Evolutionary conservation across 768 basidiomycete genomes (phyloP).

Genomic region (Nidularia sp.): DNA sequence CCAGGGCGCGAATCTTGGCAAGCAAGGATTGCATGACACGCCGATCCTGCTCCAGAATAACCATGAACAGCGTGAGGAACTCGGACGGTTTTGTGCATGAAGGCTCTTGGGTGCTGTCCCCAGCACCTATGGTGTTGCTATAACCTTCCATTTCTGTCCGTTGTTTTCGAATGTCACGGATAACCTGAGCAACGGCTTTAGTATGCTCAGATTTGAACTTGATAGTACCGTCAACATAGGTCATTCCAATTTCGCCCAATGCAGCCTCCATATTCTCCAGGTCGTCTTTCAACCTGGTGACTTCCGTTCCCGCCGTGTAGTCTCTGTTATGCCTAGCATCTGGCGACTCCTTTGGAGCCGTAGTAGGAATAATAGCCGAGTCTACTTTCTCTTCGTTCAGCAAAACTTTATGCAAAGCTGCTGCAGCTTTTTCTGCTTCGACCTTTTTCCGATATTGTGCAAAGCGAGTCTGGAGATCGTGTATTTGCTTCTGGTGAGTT

Average conservation of each 20-base stretch:
- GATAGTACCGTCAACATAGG: conserved; percentile 5
- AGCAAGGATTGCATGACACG: neutral
- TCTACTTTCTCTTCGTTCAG: neutral
- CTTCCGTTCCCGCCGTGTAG: conserved; percentile 1
- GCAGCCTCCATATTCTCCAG: conserved; percentile 1
- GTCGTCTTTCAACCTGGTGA: conserved; percentile 3
- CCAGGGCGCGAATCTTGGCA: neutral
- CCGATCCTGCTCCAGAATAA: neutral
- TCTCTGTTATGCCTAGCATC: no score
- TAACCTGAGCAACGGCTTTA: conserved; percentile 8
- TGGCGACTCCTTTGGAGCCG: neutral
- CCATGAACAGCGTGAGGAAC: neutral
- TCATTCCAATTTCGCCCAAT: neutral
- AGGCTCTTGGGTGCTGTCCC: neutral
- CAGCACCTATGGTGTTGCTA: neutral
- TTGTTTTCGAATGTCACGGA: neutral
- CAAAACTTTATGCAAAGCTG: neutral
- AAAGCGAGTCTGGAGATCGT: conserved; percentile 2
- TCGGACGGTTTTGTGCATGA: neutral
- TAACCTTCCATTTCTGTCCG: neutral
- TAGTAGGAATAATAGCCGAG: neutral
- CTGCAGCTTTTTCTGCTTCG: neutral
- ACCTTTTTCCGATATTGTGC: neutral
- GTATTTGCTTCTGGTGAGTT: conserved; percentile 5
- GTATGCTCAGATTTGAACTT: conserved; percentile 4